phyloP scores from a whole-genome alignment of 1,284 basidiomycete genomes.

The Stygiomarasmius scandens region DNA sequence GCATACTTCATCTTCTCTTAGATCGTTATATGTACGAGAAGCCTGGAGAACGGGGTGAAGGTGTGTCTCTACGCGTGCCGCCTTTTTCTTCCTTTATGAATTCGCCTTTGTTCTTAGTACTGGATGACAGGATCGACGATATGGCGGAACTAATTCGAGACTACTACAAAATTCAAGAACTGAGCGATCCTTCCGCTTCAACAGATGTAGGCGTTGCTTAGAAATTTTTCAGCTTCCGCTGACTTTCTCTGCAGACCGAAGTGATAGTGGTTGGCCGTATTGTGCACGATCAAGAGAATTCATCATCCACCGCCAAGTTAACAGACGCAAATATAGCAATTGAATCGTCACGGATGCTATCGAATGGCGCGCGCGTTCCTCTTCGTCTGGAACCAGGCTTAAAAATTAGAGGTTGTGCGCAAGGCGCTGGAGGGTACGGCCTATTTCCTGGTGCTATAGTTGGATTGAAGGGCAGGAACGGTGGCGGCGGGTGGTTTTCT shows the following conservation, averaged over 20 bases:
- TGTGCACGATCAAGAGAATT: constrained; percentile 67
- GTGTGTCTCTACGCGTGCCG: constrained; percentile 39
- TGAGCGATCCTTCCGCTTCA: constrained; percentile 76
- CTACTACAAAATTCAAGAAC: constrained; percentile 69
- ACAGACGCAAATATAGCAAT: constrained; percentile 74
- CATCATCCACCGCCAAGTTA: constrained; percentile 61
- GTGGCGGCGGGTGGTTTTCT: constrained; percentile 85
- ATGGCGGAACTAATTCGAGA: constrained; percentile 72
- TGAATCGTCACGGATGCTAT: constrained; percentile 81
- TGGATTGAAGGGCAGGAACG: constrained; percentile 89
- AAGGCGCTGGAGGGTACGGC: constrained; percentile 69
- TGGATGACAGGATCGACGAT: constrained; percentile 87
- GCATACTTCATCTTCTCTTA: constrained; percentile 33
- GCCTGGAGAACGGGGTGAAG: constrained; percentile 78
- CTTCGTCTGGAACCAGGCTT: constrained; percentile 71
- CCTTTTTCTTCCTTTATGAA: neutral
- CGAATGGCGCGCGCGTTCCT: constrained; percentile 69
- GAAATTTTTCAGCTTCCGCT: constrained; percentile 7
- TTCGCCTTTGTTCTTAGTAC: constrained; percentile 42
- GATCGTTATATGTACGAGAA: constrained; percentile 96
- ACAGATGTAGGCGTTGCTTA: constrained; percentile 60
- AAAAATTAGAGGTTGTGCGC: constrained; percentile 66
- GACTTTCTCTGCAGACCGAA: constrained; percentile 54
- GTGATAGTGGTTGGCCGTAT: constrained; percentile 83
- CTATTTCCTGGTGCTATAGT: constrained; percentile 92